Percentiles rank a stretch among this genome's conserved stretches.
These are phyloP conservation scores for Dissophora globulifera DNA, from an alignment of 192 early-diverging fungal species.

Conservation along the genomic window DNA sequence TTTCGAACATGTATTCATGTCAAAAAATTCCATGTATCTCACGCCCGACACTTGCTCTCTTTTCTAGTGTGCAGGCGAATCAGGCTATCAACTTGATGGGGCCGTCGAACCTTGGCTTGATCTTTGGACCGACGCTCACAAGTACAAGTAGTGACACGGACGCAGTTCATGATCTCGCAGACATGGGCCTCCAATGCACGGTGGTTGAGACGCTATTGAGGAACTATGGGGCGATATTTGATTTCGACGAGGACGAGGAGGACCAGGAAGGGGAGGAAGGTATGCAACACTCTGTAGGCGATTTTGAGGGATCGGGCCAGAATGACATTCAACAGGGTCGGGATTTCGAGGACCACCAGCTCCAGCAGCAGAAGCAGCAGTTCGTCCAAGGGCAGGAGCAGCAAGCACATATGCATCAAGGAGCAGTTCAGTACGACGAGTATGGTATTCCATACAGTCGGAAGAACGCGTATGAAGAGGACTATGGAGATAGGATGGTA, in stretches of 20 bases:
- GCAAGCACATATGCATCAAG: no score
- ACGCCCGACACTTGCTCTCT: no score
- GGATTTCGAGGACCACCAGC: background rate
- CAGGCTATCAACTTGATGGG: constrained; percentile 91
- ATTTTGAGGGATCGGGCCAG: background rate
- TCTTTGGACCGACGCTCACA: constrained; percentile 93
- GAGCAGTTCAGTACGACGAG: constrained; percentile 1
- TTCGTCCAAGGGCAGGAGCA: background rate
- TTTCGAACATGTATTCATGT: no score
- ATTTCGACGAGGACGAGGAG: constrained; percentile 61
- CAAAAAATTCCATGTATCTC: no score
- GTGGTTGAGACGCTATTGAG: constrained; percentile 73
- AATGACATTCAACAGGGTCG: background rate
- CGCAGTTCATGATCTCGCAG: constrained; percentile 57
- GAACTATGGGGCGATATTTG: constrained; percentile 77
- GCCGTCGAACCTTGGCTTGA: constrained; percentile 84
- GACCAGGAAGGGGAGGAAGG: constrained; percentile 40
- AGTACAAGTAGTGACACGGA: constrained; percentile 51
- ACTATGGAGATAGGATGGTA: constrained; percentile 13
- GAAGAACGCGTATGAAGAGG: background rate
- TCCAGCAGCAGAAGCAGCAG: constrained; percentile 2
- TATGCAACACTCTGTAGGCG: background rate
- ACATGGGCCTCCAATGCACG: constrained; percentile 70
- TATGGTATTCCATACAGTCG: background rate
- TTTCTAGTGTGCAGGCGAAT: constrained; percentile 74